Evolutionary conservation across 768 basidiomycete species (phyloP), one percentile per base, ranked within the genome.

Genomic region (Tulasnella sp.): DNA sequence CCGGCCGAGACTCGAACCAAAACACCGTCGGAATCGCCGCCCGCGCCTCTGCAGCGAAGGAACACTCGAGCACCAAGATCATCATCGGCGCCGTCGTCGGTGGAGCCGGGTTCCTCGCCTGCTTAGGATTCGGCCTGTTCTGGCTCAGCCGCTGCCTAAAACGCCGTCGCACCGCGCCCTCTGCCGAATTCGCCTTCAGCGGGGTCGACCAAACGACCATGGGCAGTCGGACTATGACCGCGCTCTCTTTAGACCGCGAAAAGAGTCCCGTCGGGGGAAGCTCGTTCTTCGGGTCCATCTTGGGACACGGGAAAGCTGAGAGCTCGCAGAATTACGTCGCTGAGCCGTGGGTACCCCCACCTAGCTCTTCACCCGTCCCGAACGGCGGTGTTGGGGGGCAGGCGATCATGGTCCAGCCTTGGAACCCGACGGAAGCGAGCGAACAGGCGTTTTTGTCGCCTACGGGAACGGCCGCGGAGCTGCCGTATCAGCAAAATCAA

Each of bases 71-170:
- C 49, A 72, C 42, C 38, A 64, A 72, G 25, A n/a, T 69, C n/a
- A 77, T 78, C 34, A 71, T 74, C 37, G 78, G 78, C 8, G 49
- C 64, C n/a, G 78, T 78, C 34, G 34, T 78, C 15, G 78, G 78
- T 45, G 78, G 78, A 34, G 34, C 78, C 4, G 76, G 40, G 29
- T 67, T 67, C 49, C 70, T 78, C 25, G 39, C 54, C 1, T 8
- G 72, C 5, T 7, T 78, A 0, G 77, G 31, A 4, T 29, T 45
- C 70, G 40, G 49, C 19, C 17, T 52, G 17, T 39, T 58, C 34
- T 52, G 67, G 36, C 78, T 54, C 70, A 19, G 15, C 2, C 77
- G 71, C 22, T 70, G 71, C n/a, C 22, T 34, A 36, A 34, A 54
- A 40, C 71, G 25, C n/a, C 64, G 34, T 4, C 40, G 69, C 69